These are phyloP conservation scores for Brassica juncea DNA, from an alignment of 345 rosid species.

Conservation along the genomic window DNA sequence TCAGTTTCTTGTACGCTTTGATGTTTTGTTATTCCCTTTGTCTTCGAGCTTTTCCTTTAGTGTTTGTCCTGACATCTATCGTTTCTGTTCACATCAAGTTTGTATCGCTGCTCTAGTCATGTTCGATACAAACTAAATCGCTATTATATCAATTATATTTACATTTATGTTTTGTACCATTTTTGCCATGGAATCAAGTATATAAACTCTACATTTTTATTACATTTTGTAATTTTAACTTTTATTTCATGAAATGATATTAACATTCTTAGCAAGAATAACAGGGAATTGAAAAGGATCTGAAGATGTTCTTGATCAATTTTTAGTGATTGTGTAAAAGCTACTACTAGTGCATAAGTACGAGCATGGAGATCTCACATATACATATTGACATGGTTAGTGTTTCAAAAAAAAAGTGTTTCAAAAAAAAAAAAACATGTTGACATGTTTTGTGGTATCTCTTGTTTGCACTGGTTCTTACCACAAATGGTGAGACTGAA, in stretches of 20 bases:
- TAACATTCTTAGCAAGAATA: not conserved
- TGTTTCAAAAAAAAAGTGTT: no score
- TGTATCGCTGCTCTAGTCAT: not conserved
- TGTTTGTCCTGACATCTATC: not conserved
- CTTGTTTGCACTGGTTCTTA: not conserved
- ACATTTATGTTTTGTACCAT: not conserved
- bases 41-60: not conserved
- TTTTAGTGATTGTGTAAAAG: conserved; percentile 19
- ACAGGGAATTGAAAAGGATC: not conserved
- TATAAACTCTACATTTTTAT: no score
- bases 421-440: no score
- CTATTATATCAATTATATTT: no score
- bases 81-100: not conserved
- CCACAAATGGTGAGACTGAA: conserved; percentile 10
- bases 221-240: no score
- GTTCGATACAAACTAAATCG: not conserved
- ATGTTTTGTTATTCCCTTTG: not conserved
- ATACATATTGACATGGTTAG: not conserved
- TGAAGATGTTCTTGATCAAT: not conserved
- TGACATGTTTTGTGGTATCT: not conserved
- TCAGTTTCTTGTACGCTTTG: not conserved
- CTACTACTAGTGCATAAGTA: not conserved
- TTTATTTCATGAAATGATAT: not conserved
- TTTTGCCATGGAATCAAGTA: no score
- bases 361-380: not conserved